Conservation (phyloP, 495 filamentous ascomycete species). For the Saxispiralis lemnorum region DNA sequence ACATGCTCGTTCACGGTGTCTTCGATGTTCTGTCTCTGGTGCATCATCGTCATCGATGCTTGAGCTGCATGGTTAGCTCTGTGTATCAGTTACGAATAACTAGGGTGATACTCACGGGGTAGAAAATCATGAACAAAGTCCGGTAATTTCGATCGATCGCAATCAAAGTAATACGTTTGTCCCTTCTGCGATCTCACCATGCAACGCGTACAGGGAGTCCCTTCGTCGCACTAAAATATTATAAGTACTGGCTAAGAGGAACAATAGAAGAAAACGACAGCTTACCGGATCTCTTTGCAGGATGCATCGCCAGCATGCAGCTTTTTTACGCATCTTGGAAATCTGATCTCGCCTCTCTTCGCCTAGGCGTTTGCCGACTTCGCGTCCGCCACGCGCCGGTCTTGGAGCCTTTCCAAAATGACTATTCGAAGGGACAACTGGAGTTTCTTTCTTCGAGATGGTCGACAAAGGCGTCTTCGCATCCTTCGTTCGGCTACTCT, state of each 20-base stretch:
- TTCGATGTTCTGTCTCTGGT: constrained; percentile 19
- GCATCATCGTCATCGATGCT: constrained; percentile 21
- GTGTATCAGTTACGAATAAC: not conserved
- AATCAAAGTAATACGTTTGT: constrained; percentile 17
- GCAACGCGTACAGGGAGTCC: constrained; percentile 19
- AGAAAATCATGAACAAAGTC: constrained; percentile 20
- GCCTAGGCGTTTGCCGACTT: not conserved
- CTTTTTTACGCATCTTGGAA: constrained; percentile 18
- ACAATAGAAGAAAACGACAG: not conserved
- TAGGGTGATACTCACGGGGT: constrained; percentile 12
- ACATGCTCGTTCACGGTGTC: constrained; percentile 19
- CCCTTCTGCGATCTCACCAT: constrained; percentile 14
- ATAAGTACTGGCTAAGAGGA: not conserved
- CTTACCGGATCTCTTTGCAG: constrained; percentile 23
- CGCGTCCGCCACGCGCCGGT: constrained; percentile 2
- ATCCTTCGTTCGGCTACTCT: too few species aligned
- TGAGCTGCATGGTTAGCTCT: not conserved
- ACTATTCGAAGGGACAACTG: not conserved
- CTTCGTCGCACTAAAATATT: constrained; percentile 19
- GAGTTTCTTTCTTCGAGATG: too few species aligned
- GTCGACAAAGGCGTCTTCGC: too few species aligned
- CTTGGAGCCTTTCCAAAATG: not conserved
- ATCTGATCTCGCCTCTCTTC: constrained; percentile 1
- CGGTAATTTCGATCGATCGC: constrained; percentile 19
- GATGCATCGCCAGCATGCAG: constrained; percentile 23